These are phyloP conservation scores for Globisporangium canariense DNA, from an alignment of 352 stramenopile species.

Conservation along the genomic window DNA sequence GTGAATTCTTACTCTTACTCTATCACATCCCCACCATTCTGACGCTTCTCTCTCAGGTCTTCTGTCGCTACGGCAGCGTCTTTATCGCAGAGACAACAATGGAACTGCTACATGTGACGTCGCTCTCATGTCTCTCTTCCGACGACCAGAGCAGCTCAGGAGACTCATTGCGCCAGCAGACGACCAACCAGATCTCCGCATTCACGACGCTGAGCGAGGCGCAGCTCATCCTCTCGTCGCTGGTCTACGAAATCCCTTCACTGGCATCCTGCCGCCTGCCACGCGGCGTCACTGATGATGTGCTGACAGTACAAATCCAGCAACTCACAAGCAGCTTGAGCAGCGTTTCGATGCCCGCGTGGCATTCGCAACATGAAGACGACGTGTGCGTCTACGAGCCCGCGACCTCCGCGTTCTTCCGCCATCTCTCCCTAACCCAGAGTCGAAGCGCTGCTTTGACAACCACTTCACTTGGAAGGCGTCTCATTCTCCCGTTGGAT, in stretches of 20 bases:
- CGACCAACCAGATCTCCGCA: slow-evolving; percentile 7
- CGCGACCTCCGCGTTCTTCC: not conserved
- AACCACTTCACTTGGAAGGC: not conserved
- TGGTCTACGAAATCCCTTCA: slow-evolving; percentile 20
- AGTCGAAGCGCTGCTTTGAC: not conserved
- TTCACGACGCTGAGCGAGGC: slow-evolving; percentile 26
- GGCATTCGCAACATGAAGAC: not conserved
- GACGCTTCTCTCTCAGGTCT: slow-evolving; percentile 16
- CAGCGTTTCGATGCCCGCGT: not conserved
- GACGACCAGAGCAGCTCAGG: not conserved
- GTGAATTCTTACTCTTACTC: not conserved
- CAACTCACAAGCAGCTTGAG: not conserved
- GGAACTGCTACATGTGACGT: slow-evolving; percentile 20
- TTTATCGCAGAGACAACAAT: slow-evolving; percentile 12
- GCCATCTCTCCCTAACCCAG: not conserved
- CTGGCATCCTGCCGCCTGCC: not conserved
- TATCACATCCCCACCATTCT: not conserved
- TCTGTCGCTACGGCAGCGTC: slow-evolving; percentile 23
- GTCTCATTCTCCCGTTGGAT: not conserved
- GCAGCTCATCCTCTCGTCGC: slow-evolving; percentile 24
- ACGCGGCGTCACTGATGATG: not conserved
- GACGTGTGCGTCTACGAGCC: slow-evolving; percentile 3
- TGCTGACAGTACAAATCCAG: slow-evolving; percentile 6
- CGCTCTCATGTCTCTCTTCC: slow-evolving; percentile 15
- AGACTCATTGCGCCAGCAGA: too few species aligned